Evolutionary conservation across 305 asterid genomes (phyloP).

Genomic region (Andrographis paniculata): DNA sequence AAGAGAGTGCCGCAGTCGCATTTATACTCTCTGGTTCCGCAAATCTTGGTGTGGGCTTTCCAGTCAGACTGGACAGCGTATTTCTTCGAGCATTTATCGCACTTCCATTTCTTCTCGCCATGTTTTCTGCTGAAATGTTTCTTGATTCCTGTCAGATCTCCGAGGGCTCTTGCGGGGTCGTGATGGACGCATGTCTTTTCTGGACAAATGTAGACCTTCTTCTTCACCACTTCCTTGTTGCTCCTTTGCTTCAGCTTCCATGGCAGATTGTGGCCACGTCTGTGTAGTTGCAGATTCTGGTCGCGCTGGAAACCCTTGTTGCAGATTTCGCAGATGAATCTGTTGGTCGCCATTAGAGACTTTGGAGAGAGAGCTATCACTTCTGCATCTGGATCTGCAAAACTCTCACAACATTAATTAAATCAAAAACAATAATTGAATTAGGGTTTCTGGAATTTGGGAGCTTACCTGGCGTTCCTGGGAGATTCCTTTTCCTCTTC

Average conservation of each 20-base stretch:
- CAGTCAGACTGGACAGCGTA: slow-evolving; percentile 93
- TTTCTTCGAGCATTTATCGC: too few species aligned
- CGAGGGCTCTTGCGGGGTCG: slow-evolving; percentile 75
- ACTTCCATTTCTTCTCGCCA: slow-evolving; percentile 94
- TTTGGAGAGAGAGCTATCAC: slow-evolving; percentile 83
- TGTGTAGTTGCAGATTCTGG: slow-evolving; percentile 84
- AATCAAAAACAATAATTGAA: not conserved
- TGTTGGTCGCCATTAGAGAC: slow-evolving; percentile 85
- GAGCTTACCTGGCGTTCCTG: slow-evolving; percentile 38
- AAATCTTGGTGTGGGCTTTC: slow-evolving; percentile 94
- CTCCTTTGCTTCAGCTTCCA: slow-evolving; percentile 84
- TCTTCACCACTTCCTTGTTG: slow-evolving; percentile 56
- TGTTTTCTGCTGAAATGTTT: slow-evolving; percentile 81
- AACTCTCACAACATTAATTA: not conserved
- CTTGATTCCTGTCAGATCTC: slow-evolving; percentile 84
- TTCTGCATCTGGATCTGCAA: slow-evolving; percentile 87
- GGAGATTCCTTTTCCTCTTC: slow-evolving; percentile 38
- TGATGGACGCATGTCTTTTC: slow-evolving; percentile 82
- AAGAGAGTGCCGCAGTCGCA: slow-evolving; percentile 95
- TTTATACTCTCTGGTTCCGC: slow-evolving; percentile 89
- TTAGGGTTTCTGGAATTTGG: too few species aligned
- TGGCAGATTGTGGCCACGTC: slow-evolving; percentile 87
- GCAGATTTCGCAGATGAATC: slow-evolving; percentile 87
- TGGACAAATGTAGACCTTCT: slow-evolving; percentile 84
- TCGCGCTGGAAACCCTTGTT: slow-evolving; percentile 93